Conservation (phyloP, 352 stramenopile species). For the Phytophthora cajani region DNA sequence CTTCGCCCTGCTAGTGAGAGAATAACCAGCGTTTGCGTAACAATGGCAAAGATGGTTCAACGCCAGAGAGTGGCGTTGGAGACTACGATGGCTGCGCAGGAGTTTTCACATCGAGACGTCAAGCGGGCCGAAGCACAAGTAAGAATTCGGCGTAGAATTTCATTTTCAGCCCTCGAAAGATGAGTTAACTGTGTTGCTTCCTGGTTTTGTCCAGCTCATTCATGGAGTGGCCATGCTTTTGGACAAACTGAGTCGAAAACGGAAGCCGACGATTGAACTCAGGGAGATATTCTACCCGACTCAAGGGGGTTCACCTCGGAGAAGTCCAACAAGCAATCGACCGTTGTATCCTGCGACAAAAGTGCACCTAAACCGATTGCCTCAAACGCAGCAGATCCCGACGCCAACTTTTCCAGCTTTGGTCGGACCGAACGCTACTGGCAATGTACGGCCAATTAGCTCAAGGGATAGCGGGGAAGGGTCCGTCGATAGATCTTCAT, state of each 20-base stretch:
- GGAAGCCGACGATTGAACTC: constrained; percentile 23
- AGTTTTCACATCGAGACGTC: constrained; percentile 37
- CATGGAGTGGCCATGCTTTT: constrained; percentile 59
- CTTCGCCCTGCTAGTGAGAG: constrained; percentile 1
- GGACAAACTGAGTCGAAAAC: constrained; percentile 49
- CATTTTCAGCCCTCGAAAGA: neutral
- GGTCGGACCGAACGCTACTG: constrained; percentile 1
- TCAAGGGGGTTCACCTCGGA: constrained; percentile 27
- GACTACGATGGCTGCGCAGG: constrained; percentile 29
- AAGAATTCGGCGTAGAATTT: constrained; percentile 1
- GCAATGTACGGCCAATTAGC: constrained; percentile 4
- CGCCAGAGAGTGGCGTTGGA: constrained; percentile 42
- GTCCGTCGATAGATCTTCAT: constrained; percentile 5
- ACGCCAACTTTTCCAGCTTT: constrained; percentile 43
- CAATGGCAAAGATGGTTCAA: constrained; percentile 58
- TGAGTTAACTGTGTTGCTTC: neutral
- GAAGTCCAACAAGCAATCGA: constrained; percentile 38
- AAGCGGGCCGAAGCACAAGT: constrained; percentile 54
- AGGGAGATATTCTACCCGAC: constrained; percentile 18
- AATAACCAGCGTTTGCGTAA: constrained; percentile 27
- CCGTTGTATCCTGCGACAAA: constrained; percentile 50
- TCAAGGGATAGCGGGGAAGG: constrained; percentile 2
- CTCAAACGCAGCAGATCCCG: constrained; percentile 61
- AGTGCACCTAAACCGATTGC: constrained; percentile 62
- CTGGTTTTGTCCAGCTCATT: constrained; percentile 47